Conservation (phyloP, 176 grass and related monocot species). For the Carex littledalei region DNA sequence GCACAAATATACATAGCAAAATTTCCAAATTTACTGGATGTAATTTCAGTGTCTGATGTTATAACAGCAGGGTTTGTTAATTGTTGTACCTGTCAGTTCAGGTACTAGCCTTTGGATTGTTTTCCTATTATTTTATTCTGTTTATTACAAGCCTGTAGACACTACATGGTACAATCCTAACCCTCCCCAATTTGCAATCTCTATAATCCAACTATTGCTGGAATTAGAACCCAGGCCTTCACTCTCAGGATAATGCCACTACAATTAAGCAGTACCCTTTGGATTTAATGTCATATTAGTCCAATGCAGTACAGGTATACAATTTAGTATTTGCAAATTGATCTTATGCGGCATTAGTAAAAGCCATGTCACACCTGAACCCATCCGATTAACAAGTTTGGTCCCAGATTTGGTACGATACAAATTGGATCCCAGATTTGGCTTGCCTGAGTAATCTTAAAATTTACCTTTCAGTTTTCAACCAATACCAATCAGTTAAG, state of each 20-base stretch:
- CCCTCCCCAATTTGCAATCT: not conserved
- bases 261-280: not conserved
- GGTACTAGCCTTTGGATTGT: not conserved
- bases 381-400: not conserved
- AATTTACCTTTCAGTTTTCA: not conserved
- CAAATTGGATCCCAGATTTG: not conserved
- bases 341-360: not conserved
- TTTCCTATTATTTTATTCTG: not conserved
- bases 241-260: not conserved
- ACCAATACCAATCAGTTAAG: constrained; percentile 2
- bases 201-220: not conserved
- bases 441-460: not conserved
- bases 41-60: not conserved
- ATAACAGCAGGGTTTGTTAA: not conserved
- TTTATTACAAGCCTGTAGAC: too few relatives aligned
- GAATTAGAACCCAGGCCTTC: not conserved
- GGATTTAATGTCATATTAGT: not conserved
- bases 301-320: not conserved
- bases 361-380: not conserved
- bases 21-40: not conserved
- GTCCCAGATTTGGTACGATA: not conserved
- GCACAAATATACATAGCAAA: not conserved
- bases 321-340: not conserved
- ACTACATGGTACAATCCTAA: too few relatives aligned
- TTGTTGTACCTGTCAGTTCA: not conserved